Evolutionary conservation across 148 eudicot species (phyloP).

Genomic region (Heliosperma pusillum): DNA sequence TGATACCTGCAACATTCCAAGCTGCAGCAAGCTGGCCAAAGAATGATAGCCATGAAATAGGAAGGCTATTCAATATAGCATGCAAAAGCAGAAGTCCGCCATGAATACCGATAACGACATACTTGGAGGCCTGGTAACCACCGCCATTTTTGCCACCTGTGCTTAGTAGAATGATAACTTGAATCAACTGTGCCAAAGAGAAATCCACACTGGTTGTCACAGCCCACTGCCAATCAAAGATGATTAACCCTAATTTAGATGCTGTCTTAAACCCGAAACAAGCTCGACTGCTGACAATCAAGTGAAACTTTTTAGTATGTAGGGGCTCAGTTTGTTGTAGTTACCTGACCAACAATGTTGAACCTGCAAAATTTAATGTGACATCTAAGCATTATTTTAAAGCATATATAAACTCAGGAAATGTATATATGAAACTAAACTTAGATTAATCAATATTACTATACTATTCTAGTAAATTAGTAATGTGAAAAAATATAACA

Average conservation of each 20-base stretch:
- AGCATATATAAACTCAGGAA: not conserved
- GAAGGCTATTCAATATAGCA: constrained; percentile 79
- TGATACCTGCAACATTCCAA: constrained; percentile 76
- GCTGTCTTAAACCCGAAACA: not conserved
- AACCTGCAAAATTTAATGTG: constrained; percentile 56
- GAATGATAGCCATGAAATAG: constrained; percentile 76
- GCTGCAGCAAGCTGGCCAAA: constrained; percentile 89
- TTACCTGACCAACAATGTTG: constrained; percentile 98
- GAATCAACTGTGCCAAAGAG: constrained; percentile 82
- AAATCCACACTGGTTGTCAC: constrained; percentile 82
- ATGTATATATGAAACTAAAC: not conserved
- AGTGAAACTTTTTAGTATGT: not conserved
- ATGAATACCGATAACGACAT: constrained; percentile 67
- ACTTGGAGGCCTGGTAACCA: constrained; percentile 82
- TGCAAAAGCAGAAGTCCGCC: constrained; percentile 72
- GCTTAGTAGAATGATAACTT: constrained; percentile 85
- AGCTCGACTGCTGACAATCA: constrained; percentile 7
- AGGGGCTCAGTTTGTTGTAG: constrained; percentile 16
- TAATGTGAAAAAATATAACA: too few relatives aligned
- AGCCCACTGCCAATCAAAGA: constrained; percentile 79
- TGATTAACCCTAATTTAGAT: constrained; percentile 6
- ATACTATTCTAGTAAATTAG: too few relatives aligned
- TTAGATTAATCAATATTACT: not conserved
- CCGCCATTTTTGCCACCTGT: constrained; percentile 95
- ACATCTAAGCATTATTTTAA: not conserved